phyloP scores from a whole-genome alignment of 805 yeast genomes.

The Ogataea minuta region DNA sequence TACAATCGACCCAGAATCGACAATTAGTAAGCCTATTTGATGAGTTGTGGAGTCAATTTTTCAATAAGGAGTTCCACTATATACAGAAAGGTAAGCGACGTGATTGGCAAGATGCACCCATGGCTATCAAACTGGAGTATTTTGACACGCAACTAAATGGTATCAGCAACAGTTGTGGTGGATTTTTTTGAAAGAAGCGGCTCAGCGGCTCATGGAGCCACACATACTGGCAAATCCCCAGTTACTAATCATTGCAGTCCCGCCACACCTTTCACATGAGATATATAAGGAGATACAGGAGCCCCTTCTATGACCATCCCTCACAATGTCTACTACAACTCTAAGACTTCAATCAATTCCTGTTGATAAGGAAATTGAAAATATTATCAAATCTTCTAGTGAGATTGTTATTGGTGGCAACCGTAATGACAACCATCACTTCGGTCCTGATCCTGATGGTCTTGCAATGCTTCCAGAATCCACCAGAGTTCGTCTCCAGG shows the following conservation, averaged over 20 bases:
- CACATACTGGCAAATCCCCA: too few relatives aligned
- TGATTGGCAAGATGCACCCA: not conserved
- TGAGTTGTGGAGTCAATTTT: slow-evolving; percentile 4
- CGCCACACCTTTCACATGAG: not conserved
- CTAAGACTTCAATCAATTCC: slow-evolving; percentile 17
- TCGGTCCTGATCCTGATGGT: slow-evolving; percentile 25
- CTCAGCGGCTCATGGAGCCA: slow-evolving; percentile 5
- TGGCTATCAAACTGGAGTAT: slow-evolving; percentile 2
- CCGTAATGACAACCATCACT: slow-evolving; percentile 9
- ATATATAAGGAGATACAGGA: too few relatives aligned
- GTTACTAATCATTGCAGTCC: too few relatives aligned
- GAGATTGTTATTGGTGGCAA: slow-evolving; percentile 15
- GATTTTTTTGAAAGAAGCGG: slow-evolving; percentile 5
- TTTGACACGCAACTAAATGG: slow-evolving; percentile 3
- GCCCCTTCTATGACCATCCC: too few relatives aligned
- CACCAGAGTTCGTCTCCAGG: slow-evolving; percentile 32
- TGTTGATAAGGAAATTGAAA: slow-evolving; percentile 24
- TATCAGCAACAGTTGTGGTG: slow-evolving; percentile 2
- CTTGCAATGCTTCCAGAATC: slow-evolving; percentile 31
- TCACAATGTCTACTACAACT: slow-evolving; percentile 10
- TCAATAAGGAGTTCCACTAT: not conserved
- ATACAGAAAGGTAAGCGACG: not conserved
- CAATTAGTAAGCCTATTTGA: slow-evolving; percentile 3
- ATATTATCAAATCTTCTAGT: slow-evolving; percentile 19
- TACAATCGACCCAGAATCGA: slow-evolving; percentile 3